Conservation (phyloP, 192 early-diverging fungal genomes). For the Funneliformis mosseae region DNA sequence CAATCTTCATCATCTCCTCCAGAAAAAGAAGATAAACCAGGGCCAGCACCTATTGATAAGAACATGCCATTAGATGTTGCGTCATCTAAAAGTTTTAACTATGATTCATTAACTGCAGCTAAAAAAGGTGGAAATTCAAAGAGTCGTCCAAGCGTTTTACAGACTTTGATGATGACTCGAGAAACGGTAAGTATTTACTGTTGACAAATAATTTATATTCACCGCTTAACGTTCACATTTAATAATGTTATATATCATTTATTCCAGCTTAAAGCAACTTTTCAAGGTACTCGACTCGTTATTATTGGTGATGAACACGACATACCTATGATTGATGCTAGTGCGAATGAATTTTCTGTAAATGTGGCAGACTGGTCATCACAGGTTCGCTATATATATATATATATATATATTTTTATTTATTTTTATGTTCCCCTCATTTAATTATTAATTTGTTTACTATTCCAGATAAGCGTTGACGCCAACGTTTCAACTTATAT, state of each 20-base stretch:
- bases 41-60: slow-evolving; percentile 7
- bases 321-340: slow-evolving; percentile 87
- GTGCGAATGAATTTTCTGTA: slow-evolving; percentile 77
- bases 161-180: slow-evolving; percentile 48
- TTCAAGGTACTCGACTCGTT: slow-evolving; percentile 74
- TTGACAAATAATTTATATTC: not conserved
- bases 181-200: slow-evolving; percentile 50
- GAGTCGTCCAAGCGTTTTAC: not conserved
- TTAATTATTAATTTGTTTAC: not conserved
- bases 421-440: not conserved
- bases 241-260: not conserved
- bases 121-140: slow-evolving; percentile 8
- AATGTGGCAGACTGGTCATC: slow-evolving; percentile 86
- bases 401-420: slow-evolving; percentile 17
- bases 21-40: slow-evolving; percentile 13
- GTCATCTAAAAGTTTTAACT: slow-evolving; percentile 33
- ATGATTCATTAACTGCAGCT: slow-evolving; percentile 10
- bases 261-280: slow-evolving; percentile 57
- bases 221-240: not conserved
- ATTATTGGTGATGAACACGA: slow-evolving; percentile 95
- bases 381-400: slow-evolving; percentile 43
- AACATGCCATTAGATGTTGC: slow-evolving; percentile 10
- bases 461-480: slow-evolving; percentile 55
- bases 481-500: slow-evolving; percentile 70
- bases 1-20: slow-evolving; percentile 36